These are phyloP conservation scores for Chaetomium tenue DNA, from an alignment of 495 filamentous ascomycete genomes.

Conservation along the genomic window DNA sequence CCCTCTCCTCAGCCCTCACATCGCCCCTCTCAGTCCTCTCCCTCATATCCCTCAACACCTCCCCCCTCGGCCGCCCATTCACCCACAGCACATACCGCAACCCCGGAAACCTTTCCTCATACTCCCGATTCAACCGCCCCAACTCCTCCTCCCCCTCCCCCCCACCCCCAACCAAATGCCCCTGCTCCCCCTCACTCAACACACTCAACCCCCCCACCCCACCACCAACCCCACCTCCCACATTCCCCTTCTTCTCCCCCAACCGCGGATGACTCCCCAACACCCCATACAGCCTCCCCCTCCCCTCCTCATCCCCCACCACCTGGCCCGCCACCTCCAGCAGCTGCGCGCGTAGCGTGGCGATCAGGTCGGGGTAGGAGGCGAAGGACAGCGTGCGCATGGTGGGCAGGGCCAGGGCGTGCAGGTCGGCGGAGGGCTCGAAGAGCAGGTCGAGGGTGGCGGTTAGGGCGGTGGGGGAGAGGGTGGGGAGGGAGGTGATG, in stretches of 20 bases:
- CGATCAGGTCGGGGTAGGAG: slow-evolving; percentile 35
- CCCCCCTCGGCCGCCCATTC: slow-evolving; percentile 68
- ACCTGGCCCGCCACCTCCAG: slow-evolving; percentile 45
- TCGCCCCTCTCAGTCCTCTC: slow-evolving; percentile 69
- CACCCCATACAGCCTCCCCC: slow-evolving; percentile 55
- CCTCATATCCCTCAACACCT: slow-evolving; percentile 85
- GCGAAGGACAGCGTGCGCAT: slow-evolving; percentile 62
- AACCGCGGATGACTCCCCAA: slow-evolving; percentile 85
- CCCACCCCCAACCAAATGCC: slow-evolving; percentile 61
- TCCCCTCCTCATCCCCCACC: slow-evolving; percentile 8
- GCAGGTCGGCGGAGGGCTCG: slow-evolving; percentile 75
- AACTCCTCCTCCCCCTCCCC: slow-evolving; percentile 58
- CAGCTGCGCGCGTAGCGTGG: slow-evolving; percentile 51
- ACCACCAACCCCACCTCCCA: slow-evolving; percentile 54
- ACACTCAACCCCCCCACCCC: slow-evolving; percentile 52
- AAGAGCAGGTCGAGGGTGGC: slow-evolving; percentile 79
- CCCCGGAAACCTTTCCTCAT: slow-evolving; percentile 79
- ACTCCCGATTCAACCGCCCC: slow-evolving; percentile 68
- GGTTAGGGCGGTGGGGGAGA: slow-evolving; percentile 45
- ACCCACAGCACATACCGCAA: slow-evolving; percentile 92
- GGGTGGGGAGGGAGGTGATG: slow-evolving; percentile 34
- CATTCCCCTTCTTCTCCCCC: slow-evolving; percentile 49
- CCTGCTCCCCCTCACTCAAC: slow-evolving; percentile 76
- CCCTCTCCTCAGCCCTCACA: slow-evolving; percentile 63
- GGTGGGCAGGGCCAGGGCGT: slow-evolving; percentile 64